Evolutionary conservation across 495 filamentous ascomycete species (phyloP), one percentile per base, ranked within the genome.

Genomic region (Apiosordaria backusii): DNA sequence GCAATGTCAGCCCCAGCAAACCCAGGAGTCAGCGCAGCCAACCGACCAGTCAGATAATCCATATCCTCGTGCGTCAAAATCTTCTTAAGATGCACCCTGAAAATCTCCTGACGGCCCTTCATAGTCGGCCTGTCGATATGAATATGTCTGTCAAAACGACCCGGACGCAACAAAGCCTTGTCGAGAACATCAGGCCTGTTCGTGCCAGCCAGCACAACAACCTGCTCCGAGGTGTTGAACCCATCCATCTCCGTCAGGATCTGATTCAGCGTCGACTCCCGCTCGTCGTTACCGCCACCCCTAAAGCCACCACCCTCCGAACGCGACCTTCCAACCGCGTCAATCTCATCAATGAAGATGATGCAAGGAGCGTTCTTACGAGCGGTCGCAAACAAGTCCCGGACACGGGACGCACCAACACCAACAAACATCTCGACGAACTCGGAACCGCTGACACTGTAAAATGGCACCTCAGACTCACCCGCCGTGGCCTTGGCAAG

Each of bases 351-450:
- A 71, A 99, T 97, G 82, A 99, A 99, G 76, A 99, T 95, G 77
- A 99, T 99, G 79, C 95, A 99, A 3, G 95, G 95, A 4, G 96
- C 90, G 77, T 93, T 95, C 81, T 97, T 97, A 52, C 96, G 85
- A 13, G 95, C 95, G 69, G 91, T 97, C 57, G 92, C 89, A 70
- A 99, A 99, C 50, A 99, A 84, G 78, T 99, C 95, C 73, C 95
- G 87, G 53, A 99, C 95, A 74, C 95, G 87, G 10, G 92, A 97
- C 40, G 95, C 90, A 80, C 95, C 95, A 61, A 99, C 95, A 84
- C 95, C 95, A 53, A 99, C 95, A 71, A 98, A 99, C 93, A 99
- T 98, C 79, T 99, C 95, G 50, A 99, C 93, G 71, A 99, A 99
- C 73, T 99, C 95, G 23, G 95, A 99, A 72, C 95, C 95, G 78